Evolutionary conservation across 2,329 filamentous ascomycete species (phyloP), one percentile per base, ranked within the genome.

Genomic region (Colletotrichum sublineola): DNA sequence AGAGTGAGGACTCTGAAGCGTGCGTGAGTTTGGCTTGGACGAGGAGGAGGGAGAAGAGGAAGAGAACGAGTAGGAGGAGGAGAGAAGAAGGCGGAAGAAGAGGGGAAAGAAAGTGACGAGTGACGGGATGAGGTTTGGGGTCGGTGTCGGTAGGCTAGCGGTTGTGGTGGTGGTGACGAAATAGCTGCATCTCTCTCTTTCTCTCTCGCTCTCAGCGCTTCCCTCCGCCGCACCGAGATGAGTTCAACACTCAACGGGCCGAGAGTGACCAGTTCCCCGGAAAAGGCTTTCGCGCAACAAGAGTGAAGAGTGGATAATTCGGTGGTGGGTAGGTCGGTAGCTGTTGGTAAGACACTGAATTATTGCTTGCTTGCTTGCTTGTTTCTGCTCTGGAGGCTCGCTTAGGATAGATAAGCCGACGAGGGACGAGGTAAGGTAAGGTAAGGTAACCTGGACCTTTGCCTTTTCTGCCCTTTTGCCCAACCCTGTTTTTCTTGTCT

Each of bases 191-290:
- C 44, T 48, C 2, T n/a, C 42, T 42, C 14, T 15, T 12, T 44
- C 42, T 20, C 15, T 44, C 15, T 44, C 15, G 1, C 42, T 8
- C 15, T 8, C 15, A 18, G 42, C 42, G 15, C 56, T n/a, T 48
- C 40, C 46, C 53, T 52, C 53, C 36, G 29, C 7, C 20, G 50
- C 20, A 36, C 36, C 36, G 4, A 7, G 36, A 36, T 6, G 36
- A 18, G 14, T 31, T 9, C 40, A 60, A 31, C 14, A n/a, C 29
- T 53, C 38, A 24, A 24, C 24, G 24, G 24, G 24, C 24, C 24
- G 24, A 24, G 24, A 24, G 24, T 24, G 24, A 24, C 24, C 53
- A 66, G 44, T 69, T 65, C 67, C 67, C 48, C 33, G 68, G 67
- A 24, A 24, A 24, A 71, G 53, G 40, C 50, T 40, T 40, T 40